Evolutionary conservation across 768 basidiomycete genomes (phyloP).

Genomic region (Lanmaoa rubissima): DNA sequence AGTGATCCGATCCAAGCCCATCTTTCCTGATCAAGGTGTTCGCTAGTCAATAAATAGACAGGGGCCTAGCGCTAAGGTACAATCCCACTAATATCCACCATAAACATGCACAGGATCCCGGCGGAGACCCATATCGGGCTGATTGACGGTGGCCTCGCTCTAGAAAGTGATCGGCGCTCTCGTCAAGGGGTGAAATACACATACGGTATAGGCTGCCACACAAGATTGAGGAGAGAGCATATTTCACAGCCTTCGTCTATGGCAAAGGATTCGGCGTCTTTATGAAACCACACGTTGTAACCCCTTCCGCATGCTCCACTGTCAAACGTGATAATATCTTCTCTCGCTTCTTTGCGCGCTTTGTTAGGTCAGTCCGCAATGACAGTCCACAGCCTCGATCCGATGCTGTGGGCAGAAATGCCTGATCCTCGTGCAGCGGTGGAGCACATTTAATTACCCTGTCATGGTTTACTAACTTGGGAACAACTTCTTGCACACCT

Average conservation of each 20-base stretch:
- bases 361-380: background rate
- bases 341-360: background rate
- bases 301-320: constrained; percentile 6
- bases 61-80: background rate
- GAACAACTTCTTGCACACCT: background rate
- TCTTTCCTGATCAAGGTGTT: constrained; percentile 1
- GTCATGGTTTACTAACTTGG: background rate
- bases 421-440: constrained; percentile 5
- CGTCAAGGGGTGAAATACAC: background rate
- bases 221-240: background rate
- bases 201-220: background rate
- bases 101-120: background rate
- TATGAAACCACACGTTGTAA: background rate
- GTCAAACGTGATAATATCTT: constrained; percentile 6
- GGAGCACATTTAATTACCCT: background rate
- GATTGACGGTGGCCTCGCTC: background rate
- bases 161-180: constrained; percentile 10
- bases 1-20: background rate
- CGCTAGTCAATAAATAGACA: background rate
- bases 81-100: constrained; percentile 6
- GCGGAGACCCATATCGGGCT: background rate
- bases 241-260: background rate
- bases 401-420: background rate
- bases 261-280: background rate
- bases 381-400: background rate